Base-by-base conservation (phyloP, 768 basidiomycete species). In the Lactarius trivialis region DNA sequence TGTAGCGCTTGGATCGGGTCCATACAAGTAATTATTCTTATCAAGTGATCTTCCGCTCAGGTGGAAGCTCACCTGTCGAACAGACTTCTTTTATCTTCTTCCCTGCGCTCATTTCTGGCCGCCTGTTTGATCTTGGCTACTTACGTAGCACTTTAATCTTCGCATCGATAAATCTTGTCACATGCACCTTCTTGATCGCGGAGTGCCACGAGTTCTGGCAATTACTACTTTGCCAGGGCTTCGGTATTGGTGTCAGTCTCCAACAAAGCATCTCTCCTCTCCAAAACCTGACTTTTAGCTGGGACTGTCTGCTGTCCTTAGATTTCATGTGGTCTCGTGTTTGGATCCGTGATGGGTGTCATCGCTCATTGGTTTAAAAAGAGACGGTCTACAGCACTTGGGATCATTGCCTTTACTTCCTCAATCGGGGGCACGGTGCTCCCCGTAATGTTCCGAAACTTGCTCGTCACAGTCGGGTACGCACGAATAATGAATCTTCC, bases 1-100 rank as follows among this genome's bases (percentile, higher is more conserved):
- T 37, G 26, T 63, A 89, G 88, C 50, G 82, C 88, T 48, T 91
- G 88, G 89, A 90, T 91, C 36, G 89, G 89, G 4, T 91, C 89
- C 1, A 74, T 85, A 24, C 88, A 89, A 75, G 87, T 84, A 51
- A 3, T 67, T 62, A 21, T 63, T 33, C 12, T 7, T 32, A 12
- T 55, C 30, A 33, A n/a, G 33, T 17, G 9, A 62, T 55, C 14
- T 6, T 24, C 24, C 6, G 14, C 21, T 14, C 5, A 55, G 39
- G 14, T 48, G 30, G 55, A 34, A 30, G 34, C 52, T 21, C 30
- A 48, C n/a, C 14, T 53, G 26, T 34, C 15, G n/a, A 36, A 7
- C 67, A 89, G 85, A 85, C 85, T 67, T 76, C 85, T 14, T 76
- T 88, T 0, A 73, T 83, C 9, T 87, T 85, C 70, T 69, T 87